Percentiles rank a stretch among this genome's conserved stretches.
These are phyloP conservation scores for Thermoascus crustaceus DNA, from an alignment of 2,329 filamentous ascomycete species.

Conservation along the genomic window DNA sequence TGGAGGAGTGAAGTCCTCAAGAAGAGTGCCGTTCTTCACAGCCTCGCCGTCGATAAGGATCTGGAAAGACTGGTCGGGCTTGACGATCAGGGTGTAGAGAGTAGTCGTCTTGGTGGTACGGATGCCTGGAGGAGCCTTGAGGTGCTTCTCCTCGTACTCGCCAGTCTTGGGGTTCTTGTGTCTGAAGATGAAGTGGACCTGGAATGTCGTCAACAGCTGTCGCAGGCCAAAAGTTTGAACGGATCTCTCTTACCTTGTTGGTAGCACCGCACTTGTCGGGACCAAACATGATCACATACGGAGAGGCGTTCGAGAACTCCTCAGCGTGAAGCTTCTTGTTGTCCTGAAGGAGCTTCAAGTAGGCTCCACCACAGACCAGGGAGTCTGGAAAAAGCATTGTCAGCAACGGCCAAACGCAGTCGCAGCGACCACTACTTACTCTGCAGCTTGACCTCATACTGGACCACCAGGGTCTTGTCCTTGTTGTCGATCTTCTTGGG, in stretches of 20 bases:
- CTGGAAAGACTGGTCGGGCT: slow-evolving; percentile 90
- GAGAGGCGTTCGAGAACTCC: slow-evolving; percentile 94
- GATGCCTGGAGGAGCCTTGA: slow-evolving; percentile 72
- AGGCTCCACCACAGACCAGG: slow-evolving; percentile 95
- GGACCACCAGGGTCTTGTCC: slow-evolving; percentile 91
- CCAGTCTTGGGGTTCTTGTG: slow-evolving; percentile 99
- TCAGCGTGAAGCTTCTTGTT: slow-evolving; percentile 95
- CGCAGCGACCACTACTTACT: slow-evolving; percentile 51
- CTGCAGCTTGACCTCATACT: slow-evolving; percentile 99
- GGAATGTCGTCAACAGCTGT: slow-evolving; percentile 12
- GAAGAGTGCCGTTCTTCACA: slow-evolving; percentile 79
- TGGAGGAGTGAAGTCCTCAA: slow-evolving; percentile 87
- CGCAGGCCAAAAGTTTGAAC: slow-evolving; percentile 4
- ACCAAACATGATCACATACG: slow-evolving; percentile 99
- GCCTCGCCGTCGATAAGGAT: slow-evolving; percentile 87
- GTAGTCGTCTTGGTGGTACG: slow-evolving; percentile 85
- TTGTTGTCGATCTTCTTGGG: slow-evolving; percentile 94
- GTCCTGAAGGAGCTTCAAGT: slow-evolving; percentile 97
- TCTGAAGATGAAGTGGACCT: slow-evolving; percentile 92
- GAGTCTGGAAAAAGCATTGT: slow-evolving; percentile 49
- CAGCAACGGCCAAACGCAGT: slow-evolving; percentile 20
- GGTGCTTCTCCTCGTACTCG: slow-evolving; percentile 99
- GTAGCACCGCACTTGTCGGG: slow-evolving; percentile 98
- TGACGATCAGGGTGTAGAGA: slow-evolving; percentile 93
- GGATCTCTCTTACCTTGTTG: slow-evolving; percentile 71